Percentiles rank a stretch among this genome's conserved stretches.
Evolutionary conservation across 2,329 filamentous ascomycete genomes (phyloP).

Genomic region (Meredithiella fracta): DNA sequence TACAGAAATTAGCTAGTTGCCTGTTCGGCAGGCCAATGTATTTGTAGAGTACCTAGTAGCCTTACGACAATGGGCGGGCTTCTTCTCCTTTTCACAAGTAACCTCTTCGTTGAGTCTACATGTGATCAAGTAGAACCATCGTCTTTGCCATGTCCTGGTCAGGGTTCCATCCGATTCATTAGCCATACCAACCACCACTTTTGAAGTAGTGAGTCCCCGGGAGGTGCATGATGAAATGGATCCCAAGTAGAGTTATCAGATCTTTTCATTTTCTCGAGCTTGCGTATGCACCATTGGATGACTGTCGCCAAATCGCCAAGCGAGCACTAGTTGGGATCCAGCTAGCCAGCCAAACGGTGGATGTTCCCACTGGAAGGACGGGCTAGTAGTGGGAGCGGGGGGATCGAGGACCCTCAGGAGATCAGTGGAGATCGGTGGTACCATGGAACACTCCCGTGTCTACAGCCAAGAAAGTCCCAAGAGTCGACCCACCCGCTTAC

Average conservation of each 20-base stretch:
- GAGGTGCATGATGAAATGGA: not conserved
- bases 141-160: not conserved
- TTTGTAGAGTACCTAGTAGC: not conserved
- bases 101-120: not conserved
- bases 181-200: not conserved
- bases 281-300: not conserved
- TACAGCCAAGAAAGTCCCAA: too few species aligned
- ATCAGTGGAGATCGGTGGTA: not conserved
- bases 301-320: not conserved
- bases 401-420: not conserved
- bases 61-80: too few species aligned
- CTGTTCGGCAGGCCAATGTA: not conserved
- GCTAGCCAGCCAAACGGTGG: not conserved
- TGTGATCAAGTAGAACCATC: not conserved
- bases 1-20: not conserved
- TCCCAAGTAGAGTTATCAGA: slow-evolving; percentile 8
- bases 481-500: too few species aligned
- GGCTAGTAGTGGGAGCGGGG: not conserved
- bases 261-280: slow-evolving; percentile 3
- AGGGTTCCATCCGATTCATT: not conserved
- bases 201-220: not conserved
- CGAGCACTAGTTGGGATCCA: not conserved
- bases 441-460: not conserved
- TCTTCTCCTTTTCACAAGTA: too few species aligned
- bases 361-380: too few species aligned